Base-by-base conservation (phyloP, 2,329 filamentous ascomycete species). In the Periconia sp. region DNA sequence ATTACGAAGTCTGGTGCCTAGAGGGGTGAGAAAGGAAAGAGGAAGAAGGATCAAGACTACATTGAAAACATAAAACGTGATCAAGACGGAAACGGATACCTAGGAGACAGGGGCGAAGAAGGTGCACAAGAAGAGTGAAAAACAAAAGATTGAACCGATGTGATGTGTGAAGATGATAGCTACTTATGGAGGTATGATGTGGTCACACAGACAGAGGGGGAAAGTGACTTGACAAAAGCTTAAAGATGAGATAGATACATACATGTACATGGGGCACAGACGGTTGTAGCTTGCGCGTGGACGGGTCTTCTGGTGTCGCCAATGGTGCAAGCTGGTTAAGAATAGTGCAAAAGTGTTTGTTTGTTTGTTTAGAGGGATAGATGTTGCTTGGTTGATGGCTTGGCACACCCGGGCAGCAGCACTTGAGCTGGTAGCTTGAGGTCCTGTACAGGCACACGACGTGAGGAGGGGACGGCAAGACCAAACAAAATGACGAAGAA, bases 1-100 rank as follows among this genome's bases (percentile, higher is more conserved):
- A 54, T 62, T 55, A 54, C 50, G 33, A 52, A 50, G 52, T 53
- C 57, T 60, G 62, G 42, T 61, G 66, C 62, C 65, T 70, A 41
- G 47, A 37, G 55, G 46, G 40, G 57, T 61, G 58, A 61, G 54
- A 49, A 45, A 42, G 35, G 33, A 45, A 49, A 33, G 30, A 49
- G 17, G 41, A 45, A 35, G 19, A 46, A 9, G 30, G 37, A 35
- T 37, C 43, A 42, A 43, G 50, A n/a, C n/a, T 27, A 27, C 8
- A 45, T 31, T 2, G 13, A 33, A 45, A 11, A 31, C 23, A n/a
- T 6, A 8, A 8, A 41, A 20, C 44, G 45, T n/a, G n/a, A n/a
- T n/a, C n/a, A n/a, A n/a, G n/a, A n/a, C n/a, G n/a, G n/a, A n/a
- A n/a, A n/a, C n/a, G n/a, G n/a, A n/a, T n/a, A n/a, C n/a, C n/a